Evolutionary conservation across 164 flowering plant genomes (phyloP).

Genomic region (Pachysandra terminalis): DNA sequence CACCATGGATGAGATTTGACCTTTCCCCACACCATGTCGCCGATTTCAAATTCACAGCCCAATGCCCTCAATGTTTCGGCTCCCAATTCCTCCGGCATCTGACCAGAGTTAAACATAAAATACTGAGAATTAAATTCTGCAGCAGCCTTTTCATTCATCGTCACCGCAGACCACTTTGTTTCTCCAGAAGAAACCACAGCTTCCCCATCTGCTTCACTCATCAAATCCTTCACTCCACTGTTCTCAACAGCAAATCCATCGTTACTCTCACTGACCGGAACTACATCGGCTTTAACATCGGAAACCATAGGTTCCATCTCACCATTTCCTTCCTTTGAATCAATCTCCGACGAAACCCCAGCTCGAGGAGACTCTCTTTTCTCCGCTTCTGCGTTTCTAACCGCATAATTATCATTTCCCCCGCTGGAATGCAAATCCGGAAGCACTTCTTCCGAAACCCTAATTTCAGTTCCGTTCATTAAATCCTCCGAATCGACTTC

Average conservation of each 20-base stretch:
- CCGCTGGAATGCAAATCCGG: background rate
- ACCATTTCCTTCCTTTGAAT: background rate
- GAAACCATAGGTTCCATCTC: slow-evolving; percentile 3
- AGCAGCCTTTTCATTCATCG: background rate
- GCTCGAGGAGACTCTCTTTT: background rate
- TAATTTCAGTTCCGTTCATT: slow-evolving; percentile 14
- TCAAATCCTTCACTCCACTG: background rate
- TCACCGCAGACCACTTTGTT: background rate
- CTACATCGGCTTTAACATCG: background rate
- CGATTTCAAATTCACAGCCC: too few relatives aligned
- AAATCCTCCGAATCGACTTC: slow-evolving; percentile 15
- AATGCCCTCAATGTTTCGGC: slow-evolving; percentile 10
- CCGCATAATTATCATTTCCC: background rate
- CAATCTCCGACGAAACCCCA: slow-evolving; percentile 12
- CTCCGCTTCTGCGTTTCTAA: background rate
- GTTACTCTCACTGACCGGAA: background rate
- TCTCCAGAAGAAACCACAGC: slow-evolving; percentile 5
- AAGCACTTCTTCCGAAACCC: slow-evolving; percentile 19
- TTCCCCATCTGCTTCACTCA: background rate
- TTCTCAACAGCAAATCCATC: slow-evolving; percentile 4
- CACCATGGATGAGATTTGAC: too few relatives aligned
- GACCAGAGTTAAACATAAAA: slow-evolving; percentile 1
- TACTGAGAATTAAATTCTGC: slow-evolving; percentile 4
- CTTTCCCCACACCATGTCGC: too few relatives aligned
- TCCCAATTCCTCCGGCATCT: slow-evolving; percentile 12